Evolutionary conservation across 1,284 basidiomycete genomes (phyloP), one percentile per base, ranked within the genome.

Genomic region (Retiboletus flavoniger): DNA sequence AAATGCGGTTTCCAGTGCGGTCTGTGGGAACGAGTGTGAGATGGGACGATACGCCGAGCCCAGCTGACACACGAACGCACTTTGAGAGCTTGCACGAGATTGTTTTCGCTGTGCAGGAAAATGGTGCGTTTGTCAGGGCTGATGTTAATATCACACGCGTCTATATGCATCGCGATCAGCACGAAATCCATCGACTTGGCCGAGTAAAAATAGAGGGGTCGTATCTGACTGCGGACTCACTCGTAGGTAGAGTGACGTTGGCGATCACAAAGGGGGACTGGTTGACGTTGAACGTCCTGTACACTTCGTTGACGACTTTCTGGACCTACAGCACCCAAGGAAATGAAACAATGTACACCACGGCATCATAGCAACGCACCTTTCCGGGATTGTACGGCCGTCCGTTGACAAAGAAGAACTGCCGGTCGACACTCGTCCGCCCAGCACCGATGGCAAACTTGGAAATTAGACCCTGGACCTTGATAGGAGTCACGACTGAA

Each of bases 71-170:
- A 35, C 1, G 38, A 21, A 63, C 74, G 35, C 55, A 93, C 93
- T 75, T 89, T 93, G 35, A 98, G 76, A 0, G 85, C 83, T 21
- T 85, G 77, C 2, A 98, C 79, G 7, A 99, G 73, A 55, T 89
- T 89, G 5, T 79, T 78, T 69, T 99, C 97, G 68, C 88, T 88
- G 66, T 98, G 95, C 10, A 99, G 70, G 51, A 98, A 87, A 35
- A 99, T 90, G 0, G 93, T 97, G 6, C 97, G 82, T 69, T 99
- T 99, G 74, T 99, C 97, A 0, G 97, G 96, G 61, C 88, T 94
- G 57, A 99, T 91, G 63, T 99, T 99, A 68, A 99, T 87, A 67
- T 99, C 97, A 64, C 91, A 94, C 1, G 85, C 79, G 57, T 90
- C 93, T 93, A 44, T 14, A 44, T 21, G 34, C 19, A n/a, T 44